Percentiles rank a stretch among this genome's conserved stretches.
phyloP scores from a whole-genome alignment of 306 rosid species.

The Inga oerstediana region DNA sequence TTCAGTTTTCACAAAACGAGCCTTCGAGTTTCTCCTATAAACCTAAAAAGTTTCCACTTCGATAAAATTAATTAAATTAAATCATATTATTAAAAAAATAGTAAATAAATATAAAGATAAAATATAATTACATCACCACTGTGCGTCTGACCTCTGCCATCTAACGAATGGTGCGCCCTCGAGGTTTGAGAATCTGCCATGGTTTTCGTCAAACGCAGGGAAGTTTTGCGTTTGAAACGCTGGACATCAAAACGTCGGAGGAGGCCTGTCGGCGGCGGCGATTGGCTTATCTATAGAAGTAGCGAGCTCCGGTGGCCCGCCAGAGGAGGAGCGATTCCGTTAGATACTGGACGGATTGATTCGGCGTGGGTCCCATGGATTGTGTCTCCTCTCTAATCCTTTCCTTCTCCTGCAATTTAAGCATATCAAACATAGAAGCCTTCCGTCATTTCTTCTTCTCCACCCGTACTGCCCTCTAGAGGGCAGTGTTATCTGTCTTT shows the following conservation, averaged over 20 bases:
- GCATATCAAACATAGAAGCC: neutral
- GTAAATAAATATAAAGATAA: neutral
- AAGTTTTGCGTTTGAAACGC: neutral
- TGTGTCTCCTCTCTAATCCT: neutral
- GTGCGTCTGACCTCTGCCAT: neutral
- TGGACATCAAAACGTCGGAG: neutral
- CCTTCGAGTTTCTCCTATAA: neutral
- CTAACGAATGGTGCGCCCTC: neutral
- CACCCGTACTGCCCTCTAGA: neutral
- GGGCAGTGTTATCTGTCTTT: neutral
- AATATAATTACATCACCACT: neutral
- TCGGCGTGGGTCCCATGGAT: neutral
- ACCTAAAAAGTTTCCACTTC: neutral
- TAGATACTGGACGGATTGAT: neutral
- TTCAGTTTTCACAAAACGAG: neutral
- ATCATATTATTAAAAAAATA: neutral
- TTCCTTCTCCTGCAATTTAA: neutral
- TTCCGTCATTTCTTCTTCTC: neutral
- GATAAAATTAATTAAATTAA: neutral
- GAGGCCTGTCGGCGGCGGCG: neutral
- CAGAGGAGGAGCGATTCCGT: neutral
- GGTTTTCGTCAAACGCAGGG: neutral
- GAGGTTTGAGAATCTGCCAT: neutral
- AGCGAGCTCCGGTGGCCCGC: neutral
- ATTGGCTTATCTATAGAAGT: neutral